Evolutionary conservation across 108 stramenopile species (phyloP).

Genomic region (Seminavis robusta): DNA sequence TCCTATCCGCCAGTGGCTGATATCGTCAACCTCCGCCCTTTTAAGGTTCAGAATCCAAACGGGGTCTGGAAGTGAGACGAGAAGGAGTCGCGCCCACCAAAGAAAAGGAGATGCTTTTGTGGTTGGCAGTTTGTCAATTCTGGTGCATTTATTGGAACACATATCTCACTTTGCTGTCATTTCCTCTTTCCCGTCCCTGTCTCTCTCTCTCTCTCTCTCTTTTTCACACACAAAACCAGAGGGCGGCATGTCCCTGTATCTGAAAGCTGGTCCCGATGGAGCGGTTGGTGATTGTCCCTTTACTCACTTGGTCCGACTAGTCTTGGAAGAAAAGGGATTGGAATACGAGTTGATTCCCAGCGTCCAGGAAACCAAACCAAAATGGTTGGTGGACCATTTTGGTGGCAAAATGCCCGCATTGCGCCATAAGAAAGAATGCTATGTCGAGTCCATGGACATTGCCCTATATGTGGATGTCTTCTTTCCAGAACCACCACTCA

Average conservation of each 20-base stretch:
- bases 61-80: conserved; percentile 49
- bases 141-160: neutral
- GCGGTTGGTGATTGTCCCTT: conserved; percentile 83
- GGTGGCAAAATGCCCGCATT: conserved; percentile 80
- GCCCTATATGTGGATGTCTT: conserved; percentile 81
- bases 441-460: conserved; percentile 78
- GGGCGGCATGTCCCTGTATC: conserved; percentile 78
- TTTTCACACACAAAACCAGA: conserved; percentile 57
- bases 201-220: conserved; percentile 4
- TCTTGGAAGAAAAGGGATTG: conserved; percentile 71
- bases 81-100: conserved; percentile 70
- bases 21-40: conserved; percentile 1
- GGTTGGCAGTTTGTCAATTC: neutral
- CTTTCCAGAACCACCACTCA: conserved; percentile 57
- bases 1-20: no score
- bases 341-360: conserved; percentile 67
- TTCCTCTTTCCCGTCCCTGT: neutral
- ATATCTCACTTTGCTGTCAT: neutral
- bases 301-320: conserved; percentile 76
- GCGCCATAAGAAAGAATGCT: conserved; percentile 79
- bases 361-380: conserved; percentile 62
- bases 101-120: conserved; percentile 20
- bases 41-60: conserved; percentile 47
- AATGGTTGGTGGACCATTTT: conserved; percentile 76
- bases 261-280: conserved; percentile 75